Evolutionary conservation across 2,329 filamentous ascomycete species (phyloP).

Genomic region (Plenodomus tracheiphilus): DNA sequence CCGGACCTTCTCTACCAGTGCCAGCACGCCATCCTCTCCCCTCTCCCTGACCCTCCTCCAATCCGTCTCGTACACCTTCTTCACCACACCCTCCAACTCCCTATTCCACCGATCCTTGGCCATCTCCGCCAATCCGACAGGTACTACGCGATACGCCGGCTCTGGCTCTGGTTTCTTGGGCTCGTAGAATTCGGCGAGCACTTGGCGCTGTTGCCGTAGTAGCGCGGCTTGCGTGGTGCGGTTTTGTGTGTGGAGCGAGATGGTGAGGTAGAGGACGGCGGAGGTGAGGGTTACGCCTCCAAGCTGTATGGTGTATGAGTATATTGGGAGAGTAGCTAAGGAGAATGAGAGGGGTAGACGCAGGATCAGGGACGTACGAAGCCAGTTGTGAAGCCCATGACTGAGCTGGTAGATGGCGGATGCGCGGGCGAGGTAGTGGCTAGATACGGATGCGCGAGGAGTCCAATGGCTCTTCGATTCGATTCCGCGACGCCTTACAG

Average conservation of each 20-base stretch:
- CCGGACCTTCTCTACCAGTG: conserved; percentile 40
- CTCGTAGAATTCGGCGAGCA: conserved; percentile 50
- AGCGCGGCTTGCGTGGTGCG: conserved; percentile 51
- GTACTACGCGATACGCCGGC: conserved; percentile 44
- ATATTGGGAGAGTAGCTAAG: not conserved
- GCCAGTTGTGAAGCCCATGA: conserved; percentile 58
- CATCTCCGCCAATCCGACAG: conserved; percentile 49
- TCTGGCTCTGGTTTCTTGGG: conserved; percentile 47
- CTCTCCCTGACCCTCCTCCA: conserved; percentile 49
- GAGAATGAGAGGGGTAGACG: not conserved
- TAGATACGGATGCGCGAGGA: no score
- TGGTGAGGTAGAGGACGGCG: conserved; percentile 45
- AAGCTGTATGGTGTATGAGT: conserved; percentile 43
- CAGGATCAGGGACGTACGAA: conserved; percentile 45
- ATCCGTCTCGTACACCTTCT: conserved; percentile 49
- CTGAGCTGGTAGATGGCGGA: conserved; percentile 4
- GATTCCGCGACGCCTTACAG: not conserved
- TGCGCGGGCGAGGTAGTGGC: not conserved
- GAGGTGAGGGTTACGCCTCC: conserved; percentile 56
- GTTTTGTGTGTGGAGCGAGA: conserved; percentile 51
- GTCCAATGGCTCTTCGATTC: conserved; percentile 10
- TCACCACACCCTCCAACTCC: conserved; percentile 49
- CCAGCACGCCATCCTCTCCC: conserved; percentile 46
- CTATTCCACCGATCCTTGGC: conserved; percentile 57
- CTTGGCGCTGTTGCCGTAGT: conserved; percentile 50